Evolutionary conservation across 208 protist species (phyloP).

Genomic region (Leishmania gerbilli): DNA sequence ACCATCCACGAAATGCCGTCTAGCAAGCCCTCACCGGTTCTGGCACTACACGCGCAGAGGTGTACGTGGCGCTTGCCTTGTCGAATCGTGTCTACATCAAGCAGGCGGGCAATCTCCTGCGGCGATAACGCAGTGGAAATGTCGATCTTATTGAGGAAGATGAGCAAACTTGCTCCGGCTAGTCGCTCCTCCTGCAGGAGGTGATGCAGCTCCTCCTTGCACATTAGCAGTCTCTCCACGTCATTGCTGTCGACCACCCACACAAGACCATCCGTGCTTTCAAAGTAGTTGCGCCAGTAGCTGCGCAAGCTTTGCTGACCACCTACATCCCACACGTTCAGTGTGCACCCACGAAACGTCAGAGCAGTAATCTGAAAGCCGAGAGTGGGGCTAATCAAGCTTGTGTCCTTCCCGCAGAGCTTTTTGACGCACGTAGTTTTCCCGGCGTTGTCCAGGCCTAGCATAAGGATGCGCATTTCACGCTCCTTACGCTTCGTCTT

Average conservation of each 20-base stretch:
- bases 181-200: constrained; percentile 97
- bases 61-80: constrained; percentile 92
- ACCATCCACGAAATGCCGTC: constrained; percentile 99
- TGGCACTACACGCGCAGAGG: constrained; percentile 95
- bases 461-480: constrained; percentile 98
- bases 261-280: constrained; percentile 96
- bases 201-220: constrained; percentile 93
- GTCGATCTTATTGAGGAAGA: constrained; percentile 99
- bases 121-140: constrained; percentile 82
- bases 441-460: constrained; percentile 96
- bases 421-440: constrained; percentile 99
- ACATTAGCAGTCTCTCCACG: constrained; percentile 87
- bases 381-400: constrained; percentile 97
- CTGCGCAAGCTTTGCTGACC: constrained; percentile 99
- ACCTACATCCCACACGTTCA: constrained; percentile 99
- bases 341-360: constrained; percentile 94
- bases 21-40: constrained; percentile 94
- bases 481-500: constrained; percentile 99
- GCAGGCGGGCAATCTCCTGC: constrained; percentile 61
- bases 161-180: constrained; percentile 97
- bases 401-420: constrained; percentile 98
- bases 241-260: constrained; percentile 98
- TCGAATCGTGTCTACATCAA: constrained; percentile 85
- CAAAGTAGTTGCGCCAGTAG: constrained; percentile 99
- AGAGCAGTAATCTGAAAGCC: constrained; percentile 99